Evolutionary conservation across 2,329 filamentous ascomycete species (phyloP).

Genomic region (Sporothrix schenckii): DNA sequence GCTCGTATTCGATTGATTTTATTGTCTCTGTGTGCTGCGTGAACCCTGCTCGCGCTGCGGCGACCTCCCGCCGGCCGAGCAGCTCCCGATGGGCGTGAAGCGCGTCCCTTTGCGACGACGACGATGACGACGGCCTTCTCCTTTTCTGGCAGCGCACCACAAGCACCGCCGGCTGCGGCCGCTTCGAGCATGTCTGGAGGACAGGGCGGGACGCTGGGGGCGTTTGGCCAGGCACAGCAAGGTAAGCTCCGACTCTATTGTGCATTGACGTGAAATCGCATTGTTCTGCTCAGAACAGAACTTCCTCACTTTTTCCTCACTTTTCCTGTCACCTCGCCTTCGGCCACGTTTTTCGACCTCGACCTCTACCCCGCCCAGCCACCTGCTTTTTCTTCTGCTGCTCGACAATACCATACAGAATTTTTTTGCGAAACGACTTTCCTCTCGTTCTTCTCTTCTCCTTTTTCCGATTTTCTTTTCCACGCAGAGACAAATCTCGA

Average conservation of each 20-base stretch:
- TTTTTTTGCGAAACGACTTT: not conserved
- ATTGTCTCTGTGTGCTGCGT: not conserved
- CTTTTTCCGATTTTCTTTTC: not conserved
- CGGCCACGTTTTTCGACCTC: not conserved
- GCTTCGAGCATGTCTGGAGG: constrained; percentile 21
- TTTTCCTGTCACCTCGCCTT: not conserved
- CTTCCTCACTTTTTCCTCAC: not conserved
- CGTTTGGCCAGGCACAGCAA: constrained; percentile 15
- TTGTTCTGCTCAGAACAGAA: constrained; percentile 9
- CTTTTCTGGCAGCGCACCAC: constrained; percentile 30
- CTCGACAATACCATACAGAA: not conserved
- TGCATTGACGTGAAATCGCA: not conserved
- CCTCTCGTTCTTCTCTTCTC: not conserved
- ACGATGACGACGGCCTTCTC: constrained; percentile 30
- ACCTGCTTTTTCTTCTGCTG: not conserved
- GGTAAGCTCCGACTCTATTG: constrained; percentile 9
- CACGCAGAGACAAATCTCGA: not conserved
- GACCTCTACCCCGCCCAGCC: not conserved
- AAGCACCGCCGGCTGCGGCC: constrained; percentile 3
- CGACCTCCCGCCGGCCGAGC: constrained; percentile 26
- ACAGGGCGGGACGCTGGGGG: not conserved
- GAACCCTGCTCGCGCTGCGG: constrained; percentile 24
- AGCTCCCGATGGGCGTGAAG: constrained; percentile 28
- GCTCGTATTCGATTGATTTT: not conserved
- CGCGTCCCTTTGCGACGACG: constrained; percentile 27